Base-by-base conservation (phyloP, 1,284 basidiomycete genomes). In the Pseudozyma sp. region DNA sequence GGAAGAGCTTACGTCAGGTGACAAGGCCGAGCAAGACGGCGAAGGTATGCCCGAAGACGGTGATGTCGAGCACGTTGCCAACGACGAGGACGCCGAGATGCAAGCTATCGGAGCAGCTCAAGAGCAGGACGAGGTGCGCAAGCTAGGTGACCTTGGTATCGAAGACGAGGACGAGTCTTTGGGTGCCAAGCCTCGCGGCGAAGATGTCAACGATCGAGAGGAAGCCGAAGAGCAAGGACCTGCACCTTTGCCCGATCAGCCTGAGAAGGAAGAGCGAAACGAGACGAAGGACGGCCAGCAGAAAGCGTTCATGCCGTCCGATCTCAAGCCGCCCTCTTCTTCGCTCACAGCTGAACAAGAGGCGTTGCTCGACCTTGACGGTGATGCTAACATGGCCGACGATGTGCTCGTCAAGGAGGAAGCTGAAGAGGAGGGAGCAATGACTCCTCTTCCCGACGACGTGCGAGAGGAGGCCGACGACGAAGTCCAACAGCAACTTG, bases 81-180 rank as follows among this genome's bases (percentile, higher is more conserved):
- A 92, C 9, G 87, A 87, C 51, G 87, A 87, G 13, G 90, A 91
- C 61, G 88, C 91, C 51, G 90, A 92, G 55, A 91, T 93, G 89
- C 94, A 98, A 85, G 94, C 95, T 0, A 89, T 98, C 12, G 96
- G 95, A 6, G 90, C 93, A 1, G 92, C 95, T 0, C 69, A 80
- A 39, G 79, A 83, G 49, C 93, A 95, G 31, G 80, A 81, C 54
- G 78, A 82, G 52, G 90, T 90, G 39, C 91, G 92, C 39, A 93
- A 92, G 80, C 87, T 97, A 52, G 89, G 62, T 35, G 67, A 71
- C 45, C 76, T 65, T 5, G 65, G 64, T 19, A 70, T 79, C 38
- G 82, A 85, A 43, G 83, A 81, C 38, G 59, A 71, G 19, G 76
- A 82, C 40, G 72, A 76, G 54, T 67, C 59, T 47, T 52, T 35